Evolutionary conservation across 805 yeast species (phyloP).

Genomic region (Saccharomycopsis sp.): DNA sequence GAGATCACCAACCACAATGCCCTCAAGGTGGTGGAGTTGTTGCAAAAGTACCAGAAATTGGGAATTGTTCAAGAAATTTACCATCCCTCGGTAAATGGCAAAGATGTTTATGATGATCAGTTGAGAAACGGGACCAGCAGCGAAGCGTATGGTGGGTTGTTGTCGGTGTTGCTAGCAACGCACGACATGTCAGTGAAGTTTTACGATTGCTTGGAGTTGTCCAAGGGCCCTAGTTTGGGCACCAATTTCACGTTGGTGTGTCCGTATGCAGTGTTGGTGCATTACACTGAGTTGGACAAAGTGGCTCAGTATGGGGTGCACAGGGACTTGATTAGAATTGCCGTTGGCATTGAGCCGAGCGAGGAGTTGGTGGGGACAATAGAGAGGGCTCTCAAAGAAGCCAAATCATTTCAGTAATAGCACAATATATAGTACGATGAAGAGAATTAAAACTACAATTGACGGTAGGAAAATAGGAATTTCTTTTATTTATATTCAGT

Average conservation of each 20-base stretch:
- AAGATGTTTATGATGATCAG: slow-evolving; percentile 60
- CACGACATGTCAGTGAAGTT: slow-evolving; percentile 61
- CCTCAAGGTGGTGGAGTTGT: slow-evolving; percentile 40
- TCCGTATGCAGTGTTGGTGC: slow-evolving; percentile 84
- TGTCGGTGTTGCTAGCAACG: slow-evolving; percentile 62
- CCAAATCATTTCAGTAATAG: no score
- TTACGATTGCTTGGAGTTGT: slow-evolving; percentile 57
- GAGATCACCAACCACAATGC: slow-evolving; percentile 47
- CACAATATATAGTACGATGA: no score
- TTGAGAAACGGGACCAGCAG: slow-evolving; percentile 67
- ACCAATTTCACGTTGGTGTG: slow-evolving; percentile 84
- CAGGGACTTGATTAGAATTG: slow-evolving; percentile 63
- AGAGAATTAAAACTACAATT: no score
- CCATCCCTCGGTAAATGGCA: slow-evolving; percentile 53
- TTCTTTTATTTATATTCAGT: no score
- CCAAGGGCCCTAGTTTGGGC: slow-evolving; percentile 88
- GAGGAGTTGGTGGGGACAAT: slow-evolving; percentile 44
- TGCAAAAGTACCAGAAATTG: slow-evolving; percentile 33
- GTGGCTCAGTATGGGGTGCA: slow-evolving; percentile 80
- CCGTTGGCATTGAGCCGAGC: slow-evolving; percentile 76
- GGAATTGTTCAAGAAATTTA: slow-evolving; percentile 53
- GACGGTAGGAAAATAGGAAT: no score
- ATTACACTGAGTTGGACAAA: slow-evolving; percentile 71
- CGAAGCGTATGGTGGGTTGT: slow-evolving; percentile 81
- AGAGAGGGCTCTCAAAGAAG: slow-evolving; percentile 41